Conservation (phyloP, 371 early-diverging fungal genomes). For the Mucor lusitanicus region DNA sequence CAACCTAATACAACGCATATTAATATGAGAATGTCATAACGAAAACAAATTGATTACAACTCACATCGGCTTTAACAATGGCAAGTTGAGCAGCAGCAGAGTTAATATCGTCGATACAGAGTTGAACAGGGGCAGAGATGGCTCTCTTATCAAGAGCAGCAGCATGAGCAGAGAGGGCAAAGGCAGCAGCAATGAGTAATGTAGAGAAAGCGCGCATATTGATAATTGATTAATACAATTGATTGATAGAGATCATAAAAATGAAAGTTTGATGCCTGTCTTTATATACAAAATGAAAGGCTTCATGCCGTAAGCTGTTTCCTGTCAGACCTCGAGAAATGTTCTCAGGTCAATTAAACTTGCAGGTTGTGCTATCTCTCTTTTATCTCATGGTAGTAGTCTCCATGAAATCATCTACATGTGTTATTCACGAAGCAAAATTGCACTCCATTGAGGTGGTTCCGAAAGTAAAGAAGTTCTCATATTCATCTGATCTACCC, state of each 20-base stretch:
- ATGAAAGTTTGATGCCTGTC: not conserved
- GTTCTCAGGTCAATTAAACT: not conserved
- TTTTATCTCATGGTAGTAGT: not conserved
- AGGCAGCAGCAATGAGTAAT: not conserved
- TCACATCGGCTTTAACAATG: conserved; percentile 4
- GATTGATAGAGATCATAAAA: not conserved
- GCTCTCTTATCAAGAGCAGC: conserved; percentile 19
- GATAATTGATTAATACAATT: not conserved
- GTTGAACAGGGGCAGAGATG: conserved; percentile 8
- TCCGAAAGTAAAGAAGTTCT: not conserved
- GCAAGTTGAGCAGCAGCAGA: conserved; percentile 14
- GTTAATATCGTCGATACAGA: conserved; percentile 5
- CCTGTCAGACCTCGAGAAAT: not conserved
- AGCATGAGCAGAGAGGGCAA: conserved; percentile 24
- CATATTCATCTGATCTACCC: not conserved
- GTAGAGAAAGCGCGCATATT: not conserved
- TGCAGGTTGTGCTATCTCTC: not conserved
- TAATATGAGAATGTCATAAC: not conserved
- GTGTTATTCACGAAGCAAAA: not conserved
- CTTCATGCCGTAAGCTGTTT: not conserved
- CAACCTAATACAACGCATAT: conserved; percentile 1
- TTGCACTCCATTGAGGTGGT: not conserved
- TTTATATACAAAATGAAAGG: not conserved
- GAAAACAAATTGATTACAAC: not conserved
- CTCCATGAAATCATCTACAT: not conserved